phyloP scores from a whole-genome alignment of 2,329 filamentous ascomycete species.

The Hortaea werneckii region DNA sequence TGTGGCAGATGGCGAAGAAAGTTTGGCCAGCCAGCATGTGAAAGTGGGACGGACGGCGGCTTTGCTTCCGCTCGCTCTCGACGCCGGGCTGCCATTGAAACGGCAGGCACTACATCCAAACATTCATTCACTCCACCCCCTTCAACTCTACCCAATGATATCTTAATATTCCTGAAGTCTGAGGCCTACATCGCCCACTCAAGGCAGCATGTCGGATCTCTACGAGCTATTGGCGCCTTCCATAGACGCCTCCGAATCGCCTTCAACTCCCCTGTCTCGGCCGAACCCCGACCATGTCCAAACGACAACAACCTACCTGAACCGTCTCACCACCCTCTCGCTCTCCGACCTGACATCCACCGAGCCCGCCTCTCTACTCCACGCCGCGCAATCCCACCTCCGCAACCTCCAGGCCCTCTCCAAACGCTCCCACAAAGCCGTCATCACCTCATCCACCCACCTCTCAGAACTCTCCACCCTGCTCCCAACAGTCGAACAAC shows the following conservation, averaged over 20 bases:
- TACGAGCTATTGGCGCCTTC: slow-evolving; percentile 63
- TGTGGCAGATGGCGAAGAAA: not conserved
- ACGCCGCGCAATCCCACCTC: slow-evolving; percentile 68
- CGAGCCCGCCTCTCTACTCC: slow-evolving; percentile 71
- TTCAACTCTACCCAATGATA: no score
- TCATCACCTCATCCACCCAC: slow-evolving; percentile 71
- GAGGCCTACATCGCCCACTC: not conserved
- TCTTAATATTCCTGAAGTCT: no score
- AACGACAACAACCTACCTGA: slow-evolving; percentile 59
- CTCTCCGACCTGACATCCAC: slow-evolving; percentile 60
- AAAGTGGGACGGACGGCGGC: not conserved
- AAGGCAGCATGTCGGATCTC: slow-evolving; percentile 31
- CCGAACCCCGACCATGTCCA: slow-evolving; percentile 39
- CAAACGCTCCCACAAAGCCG: slow-evolving; percentile 75
- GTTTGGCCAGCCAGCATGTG: not conserved
- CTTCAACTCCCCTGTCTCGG: slow-evolving; percentile 28
- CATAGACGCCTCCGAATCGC: slow-evolving; percentile 35
- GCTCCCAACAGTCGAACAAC: slow-evolving; percentile 58
- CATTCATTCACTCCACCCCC: not conserved
- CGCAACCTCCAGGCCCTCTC: slow-evolving; percentile 79
- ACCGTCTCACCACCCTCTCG: slow-evolving; percentile 65
- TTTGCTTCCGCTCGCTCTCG: not conserved
- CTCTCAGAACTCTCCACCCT: slow-evolving; percentile 63
- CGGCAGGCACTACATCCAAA: not conserved
- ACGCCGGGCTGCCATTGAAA: not conserved